Evolutionary conservation across 108 stramenopile species (phyloP).

Genomic region (Mayamaea pseudoterrestris): DNA sequence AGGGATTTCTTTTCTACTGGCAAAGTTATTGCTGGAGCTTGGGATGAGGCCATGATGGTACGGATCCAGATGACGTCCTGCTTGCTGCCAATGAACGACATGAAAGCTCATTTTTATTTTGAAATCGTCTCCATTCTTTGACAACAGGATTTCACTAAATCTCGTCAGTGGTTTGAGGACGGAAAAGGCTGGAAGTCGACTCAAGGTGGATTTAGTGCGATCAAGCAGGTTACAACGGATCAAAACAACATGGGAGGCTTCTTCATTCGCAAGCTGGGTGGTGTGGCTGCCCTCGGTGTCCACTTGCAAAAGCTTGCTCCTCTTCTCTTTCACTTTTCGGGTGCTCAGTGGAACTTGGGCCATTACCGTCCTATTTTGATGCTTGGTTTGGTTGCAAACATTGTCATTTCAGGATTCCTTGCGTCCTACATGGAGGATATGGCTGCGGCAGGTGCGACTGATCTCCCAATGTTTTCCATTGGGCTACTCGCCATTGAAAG

Average conservation of each 20-base stretch:
- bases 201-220: conserved; percentile 70
- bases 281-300: conserved; percentile 53
- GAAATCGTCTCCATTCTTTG: not conserved
- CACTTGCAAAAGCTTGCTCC: conserved; percentile 73
- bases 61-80: conserved; percentile 15
- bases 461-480: conserved; percentile 31
- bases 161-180: conserved; percentile 58
- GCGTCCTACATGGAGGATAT: conserved; percentile 39
- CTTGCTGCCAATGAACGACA: not conserved
- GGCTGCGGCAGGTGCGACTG: conserved; percentile 36
- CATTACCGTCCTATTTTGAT: conserved; percentile 57
- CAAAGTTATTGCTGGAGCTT: conserved; percentile 39
- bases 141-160: conserved; percentile 62
- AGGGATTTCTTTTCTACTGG: conserved; percentile 78
- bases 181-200: conserved; percentile 72
- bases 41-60: conserved; percentile 48
- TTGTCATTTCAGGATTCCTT: conserved; percentile 39
- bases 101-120: not conserved
- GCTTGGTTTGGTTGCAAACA: conserved; percentile 45
- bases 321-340: conserved; percentile 53
- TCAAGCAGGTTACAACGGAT: conserved; percentile 60
- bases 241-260: conserved; percentile 84
- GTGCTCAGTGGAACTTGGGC: conserved; percentile 63
- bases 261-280: conserved; percentile 70
- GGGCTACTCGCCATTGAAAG: conserved; percentile 48